These are phyloP conservation scores for Saccharomycopsis phalli DNA, from an alignment of 1,139 yeast genomes.

Conservation along the genomic window DNA sequence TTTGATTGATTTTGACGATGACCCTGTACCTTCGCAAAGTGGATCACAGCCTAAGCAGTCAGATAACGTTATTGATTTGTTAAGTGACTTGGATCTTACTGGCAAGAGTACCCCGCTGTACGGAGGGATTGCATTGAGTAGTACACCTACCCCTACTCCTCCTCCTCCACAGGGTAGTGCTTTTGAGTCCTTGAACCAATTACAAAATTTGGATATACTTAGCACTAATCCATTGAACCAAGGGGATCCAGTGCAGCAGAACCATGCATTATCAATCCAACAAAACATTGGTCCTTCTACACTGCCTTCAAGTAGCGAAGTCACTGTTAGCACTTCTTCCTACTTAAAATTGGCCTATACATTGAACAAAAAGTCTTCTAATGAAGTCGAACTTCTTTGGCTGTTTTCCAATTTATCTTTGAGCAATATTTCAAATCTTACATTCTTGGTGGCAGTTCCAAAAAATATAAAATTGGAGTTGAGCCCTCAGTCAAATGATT, in stretches of 20 bases:
- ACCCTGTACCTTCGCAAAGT: slow-evolving; percentile 26
- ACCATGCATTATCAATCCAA: slow-evolving; percentile 6
- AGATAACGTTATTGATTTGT: slow-evolving; percentile 30
- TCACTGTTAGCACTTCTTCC: slow-evolving; percentile 38
- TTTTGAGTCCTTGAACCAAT: slow-evolving; percentile 14
- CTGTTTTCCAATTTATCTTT: slow-evolving; percentile 37
- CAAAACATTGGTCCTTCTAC: slow-evolving; percentile 18
- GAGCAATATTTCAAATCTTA: slow-evolving; percentile 44
- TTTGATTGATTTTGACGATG: slow-evolving; percentile 77
- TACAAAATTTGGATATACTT: slow-evolving; percentile 19
- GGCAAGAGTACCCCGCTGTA: slow-evolving; percentile 27
- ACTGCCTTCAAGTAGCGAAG: slow-evolving; percentile 21
- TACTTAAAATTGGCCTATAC: slow-evolving; percentile 47
- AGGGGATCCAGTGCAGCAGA: slow-evolving; percentile 14
- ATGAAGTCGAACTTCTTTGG: slow-evolving; percentile 37
- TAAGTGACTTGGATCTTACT: slow-evolving; percentile 40
- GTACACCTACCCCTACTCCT: slow-evolving; percentile 16
- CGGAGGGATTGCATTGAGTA: slow-evolving; percentile 19
- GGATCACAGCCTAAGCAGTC: slow-evolving; percentile 10
- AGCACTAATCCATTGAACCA: slow-evolving; percentile 16
- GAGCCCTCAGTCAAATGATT: slow-evolving; percentile 59
- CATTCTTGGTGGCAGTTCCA: slow-evolving; percentile 78
- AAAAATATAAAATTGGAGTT: slow-evolving; percentile 57
- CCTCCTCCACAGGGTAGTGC: slow-evolving; percentile 4
- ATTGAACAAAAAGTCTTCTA: slow-evolving; percentile 30